Base-by-base conservation (phyloP, 495 filamentous ascomycete species). In the Penicillium mononematosum region DNA sequence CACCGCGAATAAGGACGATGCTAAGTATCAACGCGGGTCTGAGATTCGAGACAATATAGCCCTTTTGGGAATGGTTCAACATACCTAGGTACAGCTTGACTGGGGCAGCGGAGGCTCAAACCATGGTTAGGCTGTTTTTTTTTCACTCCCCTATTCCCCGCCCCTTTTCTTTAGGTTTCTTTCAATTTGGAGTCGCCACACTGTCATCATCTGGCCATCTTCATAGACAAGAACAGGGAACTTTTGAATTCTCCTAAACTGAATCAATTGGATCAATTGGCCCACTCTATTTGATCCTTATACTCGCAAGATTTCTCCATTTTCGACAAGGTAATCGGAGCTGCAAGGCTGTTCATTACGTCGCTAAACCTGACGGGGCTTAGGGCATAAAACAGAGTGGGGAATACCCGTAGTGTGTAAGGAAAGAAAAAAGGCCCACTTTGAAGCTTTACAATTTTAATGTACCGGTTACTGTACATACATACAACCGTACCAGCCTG, bases 61-160 rank as follows among this genome's bases (percentile, higher is more conserved):
- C 55, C 20, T 19, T 48, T 64, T 62, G 11, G 66, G 66, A 46
- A 59, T 58, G 45, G 58, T n/a, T 31, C 36, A 16, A 34, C 32
- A 24, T 50, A n/a, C n/a, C n/a, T n/a, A n/a, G n/a, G n/a, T n/a
- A 39, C 44, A 42, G 55, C 43, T 55, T 39, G 31, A 57, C 38
- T 52, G 54, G 52, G 60, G 45, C 44, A 44, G 61, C 50, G 61
- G 66, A 69, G 66, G 64, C 66, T 67, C 61, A 69, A 53, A 62
- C 66, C 66, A 64, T 69, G 66, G 65, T 45, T 50, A 50, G 34
- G 10, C 47, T 41, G 53, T 57, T 53, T 58, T 60, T 58, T 60
- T 58, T 60, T 60, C 34, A 25, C 46, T 50, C 57, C 47, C 46
- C 56, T 59, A 44, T 69, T 62, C 58, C 58, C 65, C 60, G 53